Percentiles rank a stretch among this genome's conserved stretches.
Evolutionary conservation across 768 basidiomycete genomes (phyloP).

Genomic region (Boletus rubescentipes): DNA sequence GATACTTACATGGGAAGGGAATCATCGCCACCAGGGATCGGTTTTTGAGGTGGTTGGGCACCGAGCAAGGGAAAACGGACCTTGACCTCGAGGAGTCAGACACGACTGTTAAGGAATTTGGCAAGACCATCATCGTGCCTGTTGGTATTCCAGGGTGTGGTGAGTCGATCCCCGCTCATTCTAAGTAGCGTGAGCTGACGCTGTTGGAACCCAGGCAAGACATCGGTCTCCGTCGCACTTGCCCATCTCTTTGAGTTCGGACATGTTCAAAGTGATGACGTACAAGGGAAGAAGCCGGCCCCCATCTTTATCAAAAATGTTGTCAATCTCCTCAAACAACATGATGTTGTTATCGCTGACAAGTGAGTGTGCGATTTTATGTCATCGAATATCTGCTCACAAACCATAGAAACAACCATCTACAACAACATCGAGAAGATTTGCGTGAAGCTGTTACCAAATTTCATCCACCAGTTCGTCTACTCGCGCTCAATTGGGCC

Average conservation of each 20-base stretch:
- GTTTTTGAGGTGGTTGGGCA: constrained; percentile 69
- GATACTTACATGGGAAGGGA: constrained; percentile 70
- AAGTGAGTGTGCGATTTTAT: constrained; percentile 51
- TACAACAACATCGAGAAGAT: constrained; percentile 69
- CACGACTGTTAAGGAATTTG: constrained; percentile 33
- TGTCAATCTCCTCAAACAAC: constrained; percentile 49
- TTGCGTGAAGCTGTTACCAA: constrained; percentile 55
- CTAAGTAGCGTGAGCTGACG: background rate
- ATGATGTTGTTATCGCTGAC: constrained; percentile 89
- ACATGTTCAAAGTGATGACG: constrained; percentile 93
- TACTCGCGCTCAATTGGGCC: constrained; percentile 82
- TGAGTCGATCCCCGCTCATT: constrained; percentile 35
- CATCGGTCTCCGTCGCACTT: constrained; percentile 77
- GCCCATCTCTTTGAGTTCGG: constrained; percentile 78
- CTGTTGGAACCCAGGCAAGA: constrained; percentile 66
- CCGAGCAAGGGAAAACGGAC: constrained; percentile 42
- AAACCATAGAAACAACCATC: constrained; percentile 80
- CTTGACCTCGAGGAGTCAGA: constrained; percentile 26
- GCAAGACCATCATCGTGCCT: constrained; percentile 84
- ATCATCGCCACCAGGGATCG: constrained; percentile 81
- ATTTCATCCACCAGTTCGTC: constrained; percentile 55
- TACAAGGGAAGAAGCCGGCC: constrained; percentile 71
- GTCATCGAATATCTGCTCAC: background rate
- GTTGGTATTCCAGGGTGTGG: constrained; percentile 93
- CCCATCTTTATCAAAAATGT: constrained; percentile 75